A percentile compares a stretch with the other conserved stretches of the same genome.
Conservation (phyloP, 148 eudicot genomes). For the Vaccinium myrtillus region DNA sequence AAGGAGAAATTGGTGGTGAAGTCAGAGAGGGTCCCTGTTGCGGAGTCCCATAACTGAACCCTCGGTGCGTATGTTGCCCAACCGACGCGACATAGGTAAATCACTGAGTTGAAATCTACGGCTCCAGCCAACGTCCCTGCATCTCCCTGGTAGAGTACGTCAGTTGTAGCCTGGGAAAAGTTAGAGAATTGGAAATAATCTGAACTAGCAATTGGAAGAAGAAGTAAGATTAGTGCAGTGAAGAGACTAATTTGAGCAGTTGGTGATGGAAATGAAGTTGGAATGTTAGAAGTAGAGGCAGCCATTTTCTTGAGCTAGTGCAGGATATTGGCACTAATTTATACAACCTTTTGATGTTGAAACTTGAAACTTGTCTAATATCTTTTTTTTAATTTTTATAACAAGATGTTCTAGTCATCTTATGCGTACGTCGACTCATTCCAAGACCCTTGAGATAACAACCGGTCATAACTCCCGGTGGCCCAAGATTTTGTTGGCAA, state of each 20-base stretch:
- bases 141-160: constrained; percentile 41
- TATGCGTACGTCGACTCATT: no score
- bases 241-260: constrained; percentile 6
- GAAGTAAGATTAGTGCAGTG: not conserved
- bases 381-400: not conserved
- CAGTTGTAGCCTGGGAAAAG: constrained; percentile 18
- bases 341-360: not conserved
- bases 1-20: constrained; percentile 55
- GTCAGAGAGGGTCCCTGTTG: constrained; percentile 33
- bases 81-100: constrained; percentile 29
- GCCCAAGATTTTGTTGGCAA: no score
- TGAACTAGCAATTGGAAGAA: constrained; percentile 15
- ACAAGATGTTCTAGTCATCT: no score
- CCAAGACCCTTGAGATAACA: no score
- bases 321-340: not conserved
- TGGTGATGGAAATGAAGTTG: not conserved
- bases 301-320: constrained; percentile 12
- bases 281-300: not conserved
- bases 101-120: constrained; percentile 35
- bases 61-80: constrained; percentile 31
- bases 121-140: constrained; percentile 32
- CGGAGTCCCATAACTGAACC: constrained; percentile 33
- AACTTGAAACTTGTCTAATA: not conserved
- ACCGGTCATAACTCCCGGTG: no score
- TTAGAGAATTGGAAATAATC: constrained; percentile 23